These are phyloP conservation scores for Blastobotrys terrestris DNA, from an alignment of 805 yeast species.

Conservation along the genomic window DNA sequence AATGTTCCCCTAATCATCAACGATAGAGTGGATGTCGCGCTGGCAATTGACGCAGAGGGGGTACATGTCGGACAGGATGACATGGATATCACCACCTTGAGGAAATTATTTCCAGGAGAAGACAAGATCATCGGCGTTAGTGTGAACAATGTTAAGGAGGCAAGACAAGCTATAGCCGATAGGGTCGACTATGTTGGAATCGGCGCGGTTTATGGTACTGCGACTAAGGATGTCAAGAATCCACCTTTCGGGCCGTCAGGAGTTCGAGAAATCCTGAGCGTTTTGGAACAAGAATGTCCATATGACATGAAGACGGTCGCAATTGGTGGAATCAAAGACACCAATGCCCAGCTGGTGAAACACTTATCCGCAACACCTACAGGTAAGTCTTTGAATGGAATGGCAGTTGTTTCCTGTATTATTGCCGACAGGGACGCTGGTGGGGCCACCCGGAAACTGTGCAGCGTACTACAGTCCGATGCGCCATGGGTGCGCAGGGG, in stretches of 20 bases:
- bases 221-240: slow-evolving; percentile 56
- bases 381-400: slow-evolving; percentile 56
- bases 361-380: slow-evolving; percentile 43
- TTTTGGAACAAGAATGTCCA: slow-evolving; percentile 35
- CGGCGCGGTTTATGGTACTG: slow-evolving; percentile 71
- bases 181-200: slow-evolving; percentile 77
- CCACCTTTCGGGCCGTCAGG: slow-evolving; percentile 68
- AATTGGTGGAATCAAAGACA: slow-evolving; percentile 70
- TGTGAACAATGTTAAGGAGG: slow-evolving; percentile 55
- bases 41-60: slow-evolving; percentile 86
- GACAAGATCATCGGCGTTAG: slow-evolving; percentile 76
- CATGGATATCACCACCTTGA: slow-evolving; percentile 53
- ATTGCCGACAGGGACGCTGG: slow-evolving; percentile 59
- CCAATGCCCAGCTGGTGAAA: slow-evolving; percentile 54
- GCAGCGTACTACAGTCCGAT: slow-evolving; percentile 11
- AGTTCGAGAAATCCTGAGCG: slow-evolving; percentile 45
- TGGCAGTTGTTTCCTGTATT: slow-evolving; percentile 81
- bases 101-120: slow-evolving; percentile 58
- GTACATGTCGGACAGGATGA: slow-evolving; percentile 93
- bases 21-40: slow-evolving; percentile 82
- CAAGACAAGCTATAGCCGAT: slow-evolving; percentile 42
- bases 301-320: slow-evolving; percentile 54
- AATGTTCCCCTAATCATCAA: slow-evolving; percentile 77
- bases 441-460: slow-evolving; percentile 41
- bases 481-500: slow-evolving; percentile 2